These are phyloP conservation scores for Avena sativa DNA, from an alignment of 176 grass and related monocot genomes.

Conservation along the genomic window DNA sequence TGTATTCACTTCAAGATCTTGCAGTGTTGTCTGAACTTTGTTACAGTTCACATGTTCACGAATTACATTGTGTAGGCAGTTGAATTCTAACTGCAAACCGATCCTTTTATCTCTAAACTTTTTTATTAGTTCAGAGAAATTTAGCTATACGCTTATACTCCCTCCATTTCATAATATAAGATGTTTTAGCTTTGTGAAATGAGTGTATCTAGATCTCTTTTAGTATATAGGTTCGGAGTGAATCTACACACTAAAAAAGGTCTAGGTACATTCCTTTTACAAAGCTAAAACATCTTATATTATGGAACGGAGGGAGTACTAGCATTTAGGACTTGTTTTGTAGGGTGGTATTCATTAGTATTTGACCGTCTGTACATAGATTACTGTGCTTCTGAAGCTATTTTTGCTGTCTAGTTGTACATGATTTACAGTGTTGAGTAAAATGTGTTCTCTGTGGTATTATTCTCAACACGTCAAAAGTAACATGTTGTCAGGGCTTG, in stretches of 20 bases:
- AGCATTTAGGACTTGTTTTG: not conserved
- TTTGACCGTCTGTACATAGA: not conserved
- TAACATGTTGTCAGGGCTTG: not conserved
- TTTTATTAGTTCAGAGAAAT: not conserved
- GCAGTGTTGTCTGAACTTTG: not conserved
- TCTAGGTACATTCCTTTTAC: no score
- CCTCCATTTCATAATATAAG: no score
- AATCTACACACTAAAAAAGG: no score
- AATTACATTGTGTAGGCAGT: not conserved
- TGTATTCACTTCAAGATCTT: not conserved
- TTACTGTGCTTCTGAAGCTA: not conserved
- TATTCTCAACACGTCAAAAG: constrained; percentile 14
- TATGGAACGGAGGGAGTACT: no score
- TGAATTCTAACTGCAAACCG: not conserved
- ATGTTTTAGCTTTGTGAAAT: no score
- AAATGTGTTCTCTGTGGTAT: not conserved
- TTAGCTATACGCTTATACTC: not conserved
- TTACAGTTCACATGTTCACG: not conserved
- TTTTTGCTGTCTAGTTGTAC: not conserved
- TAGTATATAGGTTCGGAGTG: no score
- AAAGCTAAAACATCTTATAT: no score
- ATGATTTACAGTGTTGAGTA: constrained; percentile 7
- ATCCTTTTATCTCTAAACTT: not conserved
- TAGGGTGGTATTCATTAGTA: not conserved
- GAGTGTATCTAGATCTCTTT: no score